Evolutionary conservation across 192 early-diverging fungal species (phyloP).

Genomic region (Gaertneriomyces semiglobifer): DNA sequence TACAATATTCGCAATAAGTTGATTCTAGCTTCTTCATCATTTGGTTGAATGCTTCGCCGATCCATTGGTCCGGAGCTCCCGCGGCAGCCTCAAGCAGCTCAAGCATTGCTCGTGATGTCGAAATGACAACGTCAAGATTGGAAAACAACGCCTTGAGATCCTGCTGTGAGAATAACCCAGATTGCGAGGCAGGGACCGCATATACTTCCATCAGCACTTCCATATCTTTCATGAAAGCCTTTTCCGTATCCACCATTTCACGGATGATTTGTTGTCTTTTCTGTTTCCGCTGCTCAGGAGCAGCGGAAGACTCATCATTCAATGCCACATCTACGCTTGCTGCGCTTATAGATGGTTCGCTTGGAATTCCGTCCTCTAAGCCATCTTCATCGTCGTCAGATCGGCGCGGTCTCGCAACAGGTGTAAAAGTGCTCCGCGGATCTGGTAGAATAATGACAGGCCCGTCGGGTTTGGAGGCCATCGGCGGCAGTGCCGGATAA

Average conservation of each 20-base stretch:
- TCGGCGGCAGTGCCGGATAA: no score
- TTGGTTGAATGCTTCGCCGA: conserved; percentile 52
- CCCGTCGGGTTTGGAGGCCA: no score
- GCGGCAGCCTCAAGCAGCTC: conserved; percentile 59
- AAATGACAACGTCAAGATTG: conserved; percentile 73
- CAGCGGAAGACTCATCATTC: not conserved
- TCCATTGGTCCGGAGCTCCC: conserved; percentile 40
- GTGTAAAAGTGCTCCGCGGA: no score
- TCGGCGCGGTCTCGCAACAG: no score
- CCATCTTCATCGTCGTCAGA: no score
- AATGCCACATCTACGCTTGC: no score
- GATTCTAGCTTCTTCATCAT: conserved; percentile 45
- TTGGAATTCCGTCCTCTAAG: no score
- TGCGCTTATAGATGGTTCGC: no score
- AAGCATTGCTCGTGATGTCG: conserved; percentile 61
- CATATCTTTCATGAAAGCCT: conserved; percentile 71
- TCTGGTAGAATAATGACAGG: no score
- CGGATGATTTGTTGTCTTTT: conserved; percentile 71
- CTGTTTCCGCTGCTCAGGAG: not conserved
- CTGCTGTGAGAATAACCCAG: conserved; percentile 45
- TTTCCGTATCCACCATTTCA: conserved; percentile 77
- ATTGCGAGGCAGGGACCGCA: conserved; percentile 48
- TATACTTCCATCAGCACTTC: conserved; percentile 66
- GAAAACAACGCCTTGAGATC: conserved; percentile 74
- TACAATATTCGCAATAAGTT: conserved; percentile 72